Conservation (phyloP, 768 basidiomycete genomes). For the Leccinum ochraceum region DNA sequence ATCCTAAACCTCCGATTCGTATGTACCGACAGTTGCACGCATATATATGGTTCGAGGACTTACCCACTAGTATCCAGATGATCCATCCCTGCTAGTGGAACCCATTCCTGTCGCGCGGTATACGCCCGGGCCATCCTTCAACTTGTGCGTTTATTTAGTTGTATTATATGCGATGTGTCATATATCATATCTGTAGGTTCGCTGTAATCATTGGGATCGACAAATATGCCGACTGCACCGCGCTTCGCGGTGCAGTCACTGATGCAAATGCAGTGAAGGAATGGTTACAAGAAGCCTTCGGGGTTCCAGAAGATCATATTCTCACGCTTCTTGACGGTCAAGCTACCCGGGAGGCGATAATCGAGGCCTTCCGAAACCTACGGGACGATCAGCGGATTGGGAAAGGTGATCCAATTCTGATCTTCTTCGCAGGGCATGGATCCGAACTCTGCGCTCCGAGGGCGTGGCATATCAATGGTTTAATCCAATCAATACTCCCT, state of each 20-base stretch:
- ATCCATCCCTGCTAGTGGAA: neutral
- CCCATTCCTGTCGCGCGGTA: neutral
- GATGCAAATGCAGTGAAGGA: conserved; percentile 42
- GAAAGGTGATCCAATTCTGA: conserved; percentile 37
- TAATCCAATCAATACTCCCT: conserved; percentile 34
- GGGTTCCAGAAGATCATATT: conserved; percentile 37
- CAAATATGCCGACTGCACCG: conserved; percentile 29
- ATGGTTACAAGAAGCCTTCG: conserved; percentile 27
- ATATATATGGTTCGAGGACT: neutral
- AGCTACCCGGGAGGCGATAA: conserved; percentile 40
- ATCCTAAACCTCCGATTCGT: neutral
- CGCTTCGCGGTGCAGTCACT: conserved; percentile 37
- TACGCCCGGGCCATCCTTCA: neutral
- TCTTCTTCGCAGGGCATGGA: conserved; percentile 50
- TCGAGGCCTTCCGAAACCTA: conserved; percentile 29
- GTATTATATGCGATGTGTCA: neutral
- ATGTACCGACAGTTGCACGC: neutral
- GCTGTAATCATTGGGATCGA: conserved; percentile 48
- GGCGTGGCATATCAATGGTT: conserved; percentile 22
- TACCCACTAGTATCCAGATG: neutral
- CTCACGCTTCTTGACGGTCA: conserved; percentile 36
- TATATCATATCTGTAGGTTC: conserved; percentile 15
- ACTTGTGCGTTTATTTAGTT: neutral
- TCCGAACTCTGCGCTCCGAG: conserved; percentile 34
- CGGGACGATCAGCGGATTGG: conserved; percentile 23